phyloP scores from a whole-genome alignment of 257 asterid genomes.

The Ballota nigra region DNA sequence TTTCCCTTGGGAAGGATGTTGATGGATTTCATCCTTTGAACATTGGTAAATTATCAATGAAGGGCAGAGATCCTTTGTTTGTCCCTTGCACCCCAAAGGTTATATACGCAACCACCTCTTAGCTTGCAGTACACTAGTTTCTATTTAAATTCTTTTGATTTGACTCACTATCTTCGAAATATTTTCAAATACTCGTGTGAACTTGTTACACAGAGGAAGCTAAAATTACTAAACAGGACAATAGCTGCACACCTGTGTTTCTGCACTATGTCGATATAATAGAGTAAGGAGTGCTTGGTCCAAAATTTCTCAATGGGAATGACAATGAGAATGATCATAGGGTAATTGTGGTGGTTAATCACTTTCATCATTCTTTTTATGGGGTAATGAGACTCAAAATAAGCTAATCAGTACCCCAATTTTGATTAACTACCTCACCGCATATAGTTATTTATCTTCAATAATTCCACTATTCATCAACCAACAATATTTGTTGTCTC shows the following conservation, averaged over 20 bases:
- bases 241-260: neutral
- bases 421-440: no score
- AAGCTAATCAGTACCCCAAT: no score
- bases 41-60: conserved; percentile 99
- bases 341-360: no score
- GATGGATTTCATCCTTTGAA: conserved; percentile 97
- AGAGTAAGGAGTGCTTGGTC: neutral
- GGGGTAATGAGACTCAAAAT: no score
- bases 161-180: neutral
- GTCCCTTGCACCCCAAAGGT: conserved; percentile 99
- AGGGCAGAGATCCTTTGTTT: conserved; percentile 91
- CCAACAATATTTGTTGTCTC: no score
- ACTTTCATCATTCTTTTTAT: no score
- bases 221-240: neutral
- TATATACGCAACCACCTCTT: neutral
- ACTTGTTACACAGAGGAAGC: neutral
- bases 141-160: neutral
- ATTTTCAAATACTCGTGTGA: neutral
- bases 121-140: neutral
- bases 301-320: no score
- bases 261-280: neutral
- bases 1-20: conserved; percentile 84
- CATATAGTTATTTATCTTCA: no score
- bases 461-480: no score
- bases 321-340: no score